These are phyloP conservation scores for Fusarium oligoseptatum DNA, from an alignment of 2,329 filamentous ascomycete genomes.

Conservation along the genomic window DNA sequence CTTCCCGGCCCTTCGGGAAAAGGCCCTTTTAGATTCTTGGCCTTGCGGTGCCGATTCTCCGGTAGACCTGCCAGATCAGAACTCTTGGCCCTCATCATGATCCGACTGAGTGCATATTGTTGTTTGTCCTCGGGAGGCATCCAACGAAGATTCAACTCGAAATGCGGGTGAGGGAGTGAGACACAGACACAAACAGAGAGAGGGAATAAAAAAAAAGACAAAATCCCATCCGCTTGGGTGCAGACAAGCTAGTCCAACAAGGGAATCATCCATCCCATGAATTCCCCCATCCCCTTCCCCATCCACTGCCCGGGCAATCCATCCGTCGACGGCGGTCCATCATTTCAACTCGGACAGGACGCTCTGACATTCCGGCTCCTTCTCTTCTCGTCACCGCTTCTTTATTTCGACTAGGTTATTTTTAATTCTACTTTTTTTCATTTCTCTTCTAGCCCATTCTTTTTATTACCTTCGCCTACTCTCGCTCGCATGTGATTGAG, in stretches of 20 bases:
- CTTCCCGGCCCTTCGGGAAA: conserved; percentile 4
- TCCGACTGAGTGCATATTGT: neutral
- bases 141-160: neutral
- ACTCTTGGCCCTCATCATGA: conserved; percentile 5
- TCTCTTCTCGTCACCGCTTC: conserved; percentile 16
- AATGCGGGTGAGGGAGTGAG: neutral
- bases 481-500: conserved; percentile 1
- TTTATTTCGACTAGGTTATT: conserved; percentile 8
- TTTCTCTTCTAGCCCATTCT: conserved; percentile 1
- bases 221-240: neutral
- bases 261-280: neutral
- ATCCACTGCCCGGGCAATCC: neutral
- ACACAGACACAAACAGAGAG: neutral
- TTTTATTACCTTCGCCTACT: neutral
- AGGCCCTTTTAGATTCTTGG: neutral
- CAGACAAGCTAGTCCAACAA: conserved; percentile 2
- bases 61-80: conserved; percentile 37
- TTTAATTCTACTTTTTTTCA: neutral
- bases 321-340: neutral
- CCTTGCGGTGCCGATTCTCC: conserved; percentile 38
- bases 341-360: neutral
- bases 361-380: conserved; percentile 6
- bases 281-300: neutral
- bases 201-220: neutral
- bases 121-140: conserved; percentile 1